Base-by-base conservation (phyloP, 805 yeast genomes). In the Priceomyces castillae region DNA sequence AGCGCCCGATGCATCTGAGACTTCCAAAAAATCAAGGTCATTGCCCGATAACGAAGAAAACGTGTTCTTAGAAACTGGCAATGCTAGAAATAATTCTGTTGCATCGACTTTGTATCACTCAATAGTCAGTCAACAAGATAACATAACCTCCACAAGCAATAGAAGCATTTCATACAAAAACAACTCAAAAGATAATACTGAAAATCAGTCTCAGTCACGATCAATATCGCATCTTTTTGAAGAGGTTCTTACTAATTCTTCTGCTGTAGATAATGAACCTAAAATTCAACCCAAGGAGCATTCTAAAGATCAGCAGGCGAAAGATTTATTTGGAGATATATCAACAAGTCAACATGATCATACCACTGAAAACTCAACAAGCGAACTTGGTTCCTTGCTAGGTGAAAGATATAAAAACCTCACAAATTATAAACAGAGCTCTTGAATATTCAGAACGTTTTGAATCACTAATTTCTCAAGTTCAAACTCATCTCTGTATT, bases 61-160 rank as follows among this genome's bases (percentile, higher is more conserved):
- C 43, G 67, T 68, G 11, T 68, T 69, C 43, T 51, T 67, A 41
- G 73, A 67, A 19, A 53, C 41, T 12, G 39, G 44, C 25, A 30
- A 48, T 25, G 44, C 41, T 11, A 40, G 43, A 19, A 50, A 43
- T 40, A 52, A 46, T 34, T 56, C 65, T 3, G 55, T 51, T 11
- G 56, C 52, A n/a, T 57, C 67, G 4, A 65, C 72, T 1, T 47
- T 62, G 15, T 65, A 62, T 49, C 71, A 64, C 46, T 61, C 69
- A 11, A 36, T 64, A 14, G 42, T 47, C 15, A 46, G 44, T 22
- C 40, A 45, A 10, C 31, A 51, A 35, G 45, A 39, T 10, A 40
- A 36, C 14, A 14, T 18, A 31, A 36, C 14, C 15, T 6, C 17
- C n/a, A 14, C 44, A 4, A 37, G 30, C 18, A 37, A 37, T 25